Evolutionary conservation across 2,329 filamentous ascomycete species (phyloP), one percentile per base, ranked within the genome.

Genomic region (Claviceps cyperi): DNA sequence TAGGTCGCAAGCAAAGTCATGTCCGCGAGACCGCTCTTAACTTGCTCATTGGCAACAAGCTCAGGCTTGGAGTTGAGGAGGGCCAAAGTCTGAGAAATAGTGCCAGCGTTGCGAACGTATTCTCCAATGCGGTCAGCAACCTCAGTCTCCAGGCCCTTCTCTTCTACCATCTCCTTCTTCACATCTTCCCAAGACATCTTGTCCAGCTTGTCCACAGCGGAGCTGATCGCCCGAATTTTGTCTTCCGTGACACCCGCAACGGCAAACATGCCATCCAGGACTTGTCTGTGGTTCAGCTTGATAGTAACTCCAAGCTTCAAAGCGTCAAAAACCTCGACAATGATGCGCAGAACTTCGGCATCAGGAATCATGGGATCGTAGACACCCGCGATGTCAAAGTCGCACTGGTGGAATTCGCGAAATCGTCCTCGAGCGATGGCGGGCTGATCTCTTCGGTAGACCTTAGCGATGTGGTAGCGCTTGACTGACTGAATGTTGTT

Each of bases 331-430:
- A 94, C 84, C 64, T 96, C 89, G 59, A 80, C 81, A 50, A 86
- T 79, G 56, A 96, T 89, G 51, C 84, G 78, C 58, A 97, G 70
- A 52, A 95, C 84, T 69, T 96, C 90, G 38, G 89, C 86, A 62
- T 96, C 91, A 51, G 90, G 87, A 24, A 95, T 77, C 89, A 96
- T 95, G 49, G 86, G 69, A 64, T 95, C 91, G 70, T 88, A 94
- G 41, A 71, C 73, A 53, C 90, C 89, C 13, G 90, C 90, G 68
- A 96, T 91, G 64, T 96, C 90, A 62, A 96, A 94, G 69, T 97
- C 91, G 71, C 90, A 96, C 68, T 96, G 90, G 71, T 94, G 95
- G 68, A 95, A 95, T 69, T 96, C 91, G 61, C 91, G 80, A 84
- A 95, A 92, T 49, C 90, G 81, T 48, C 90, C 91, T 65, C 94